Percentiles rank a stretch among this genome's conserved stretches.
Evolutionary conservation across 345 rosid species (phyloP).

Genomic region (Iberis pinnata): DNA sequence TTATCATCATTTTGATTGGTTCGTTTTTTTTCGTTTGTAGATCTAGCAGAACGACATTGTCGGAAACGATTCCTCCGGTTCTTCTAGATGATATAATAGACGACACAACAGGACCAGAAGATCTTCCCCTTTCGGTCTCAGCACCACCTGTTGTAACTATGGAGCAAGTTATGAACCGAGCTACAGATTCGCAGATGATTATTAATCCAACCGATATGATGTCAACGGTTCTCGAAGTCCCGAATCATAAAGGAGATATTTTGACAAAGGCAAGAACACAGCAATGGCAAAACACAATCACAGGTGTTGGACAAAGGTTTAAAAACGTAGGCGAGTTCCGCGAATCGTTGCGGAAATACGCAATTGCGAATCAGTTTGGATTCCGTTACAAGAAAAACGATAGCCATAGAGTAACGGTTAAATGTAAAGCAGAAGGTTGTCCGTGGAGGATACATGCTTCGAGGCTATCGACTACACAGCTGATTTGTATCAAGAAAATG

Average conservation of each 20-base stretch:
- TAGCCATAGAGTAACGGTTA: constrained; percentile 89
- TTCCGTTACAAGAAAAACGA: constrained; percentile 89
- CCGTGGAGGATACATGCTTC: constrained; percentile 98
- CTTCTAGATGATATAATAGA: constrained; percentile 41
- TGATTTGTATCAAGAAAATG: constrained; percentile 91
- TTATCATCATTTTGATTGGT: background rate
- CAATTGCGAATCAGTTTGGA: constrained; percentile 93
- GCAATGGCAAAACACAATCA: constrained; percentile 88
- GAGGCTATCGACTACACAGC: constrained; percentile 78
- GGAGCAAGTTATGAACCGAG: constrained; percentile 41
- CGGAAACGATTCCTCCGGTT: constrained; percentile 53
- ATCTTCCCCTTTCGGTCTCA: constrained; percentile 25
- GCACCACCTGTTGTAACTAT: constrained; percentile 39
- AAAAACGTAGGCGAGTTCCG: constrained; percentile 78
- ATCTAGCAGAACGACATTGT: constrained; percentile 84
- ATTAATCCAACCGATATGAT: constrained; percentile 43
- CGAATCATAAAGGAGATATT: constrained; percentile 39
- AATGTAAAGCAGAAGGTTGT: constrained; percentile 93
- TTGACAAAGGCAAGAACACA: constrained; percentile 65
- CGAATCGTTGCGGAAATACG: constrained; percentile 70
- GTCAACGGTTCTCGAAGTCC: constrained; percentile 37
- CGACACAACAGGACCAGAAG: constrained; percentile 40
- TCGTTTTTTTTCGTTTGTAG: constrained; percentile 22
- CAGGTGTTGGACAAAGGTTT: constrained; percentile 90
- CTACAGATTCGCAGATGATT: constrained; percentile 35